Percentiles rank a stretch among this genome's conserved stretches.
phyloP scores from a whole-genome alignment of 192 early-diverging fungal species.

The Diversispora epigaea region DNA sequence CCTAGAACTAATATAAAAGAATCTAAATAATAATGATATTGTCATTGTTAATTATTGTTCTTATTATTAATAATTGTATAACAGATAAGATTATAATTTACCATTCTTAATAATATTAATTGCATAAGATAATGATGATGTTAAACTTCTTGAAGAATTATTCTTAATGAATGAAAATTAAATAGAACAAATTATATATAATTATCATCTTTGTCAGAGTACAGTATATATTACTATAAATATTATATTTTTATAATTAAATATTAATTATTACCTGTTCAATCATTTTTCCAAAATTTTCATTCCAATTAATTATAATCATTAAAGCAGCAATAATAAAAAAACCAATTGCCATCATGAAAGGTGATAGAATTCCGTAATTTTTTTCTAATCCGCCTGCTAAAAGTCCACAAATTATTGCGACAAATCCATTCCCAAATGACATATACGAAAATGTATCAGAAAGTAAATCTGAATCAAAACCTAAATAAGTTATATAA shows the following conservation, averaged over 20 bases:
- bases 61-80: too few species aligned
- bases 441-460: constrained; percentile 64
- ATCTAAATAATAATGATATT: constrained; percentile 35
- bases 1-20: constrained; percentile 53
- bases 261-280: too few species aligned
- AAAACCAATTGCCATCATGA: constrained; percentile 55
- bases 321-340: constrained; percentile 49
- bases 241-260: too few species aligned
- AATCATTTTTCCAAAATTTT: constrained; percentile 67
- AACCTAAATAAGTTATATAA: constrained; percentile 41
- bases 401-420: constrained; percentile 63
- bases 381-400: constrained; percentile 59
- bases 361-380: constrained; percentile 62
- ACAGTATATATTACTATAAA: too few species aligned
- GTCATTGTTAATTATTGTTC: background rate
- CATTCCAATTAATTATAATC: constrained; percentile 60
- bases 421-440: constrained; percentile 70
- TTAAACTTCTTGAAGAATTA: background rate
- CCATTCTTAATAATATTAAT: constrained; percentile 40
- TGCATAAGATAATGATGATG: constrained; percentile 38
- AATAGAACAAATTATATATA: background rate
- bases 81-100: background rate
- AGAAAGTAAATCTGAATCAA: constrained; percentile 50
- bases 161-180: too few species aligned
- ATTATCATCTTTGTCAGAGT: too few species aligned